A percentile compares a stretch with the other conserved stretches of the same genome.
phyloP scores from a whole-genome alignment of 176 grass and related monocot genomes.

The Avena eriantha region DNA sequence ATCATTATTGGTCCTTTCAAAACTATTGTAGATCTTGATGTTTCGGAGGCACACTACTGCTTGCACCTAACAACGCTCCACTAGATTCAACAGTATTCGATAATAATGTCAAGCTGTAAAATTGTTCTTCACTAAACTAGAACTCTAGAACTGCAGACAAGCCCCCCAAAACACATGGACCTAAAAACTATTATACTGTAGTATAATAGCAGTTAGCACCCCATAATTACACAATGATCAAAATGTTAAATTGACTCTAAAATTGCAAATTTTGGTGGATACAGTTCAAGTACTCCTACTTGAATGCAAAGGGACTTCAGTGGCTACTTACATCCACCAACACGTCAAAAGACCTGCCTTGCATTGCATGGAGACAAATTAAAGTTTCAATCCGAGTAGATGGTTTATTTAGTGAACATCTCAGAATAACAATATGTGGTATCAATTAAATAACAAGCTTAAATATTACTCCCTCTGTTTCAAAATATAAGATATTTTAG shows the following conservation, averaged over 20 bases:
- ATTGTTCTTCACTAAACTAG: neutral
- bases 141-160: neutral
- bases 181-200: neutral
- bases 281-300: neutral
- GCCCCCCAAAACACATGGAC: neutral
- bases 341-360: neutral
- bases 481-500: no score
- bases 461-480: no score
- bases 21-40: neutral
- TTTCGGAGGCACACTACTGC: neutral
- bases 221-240: neutral
- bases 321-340: constrained; percentile 23
- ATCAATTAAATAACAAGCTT: neutral
- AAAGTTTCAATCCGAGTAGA: neutral
- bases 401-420: neutral
- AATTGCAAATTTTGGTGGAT: neutral
- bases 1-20: neutral
- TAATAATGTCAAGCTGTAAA: neutral
- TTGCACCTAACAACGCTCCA: constrained; percentile 6
- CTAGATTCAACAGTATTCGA: neutral
- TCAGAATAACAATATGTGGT: neutral
- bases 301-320: neutral
- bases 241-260: constrained; percentile 25
- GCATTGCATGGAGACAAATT: neutral
- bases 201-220: no score